Evolutionary conservation across 2,329 filamentous ascomycete species (phyloP).

Genomic region (Coleophoma eucalyptorum): DNA sequence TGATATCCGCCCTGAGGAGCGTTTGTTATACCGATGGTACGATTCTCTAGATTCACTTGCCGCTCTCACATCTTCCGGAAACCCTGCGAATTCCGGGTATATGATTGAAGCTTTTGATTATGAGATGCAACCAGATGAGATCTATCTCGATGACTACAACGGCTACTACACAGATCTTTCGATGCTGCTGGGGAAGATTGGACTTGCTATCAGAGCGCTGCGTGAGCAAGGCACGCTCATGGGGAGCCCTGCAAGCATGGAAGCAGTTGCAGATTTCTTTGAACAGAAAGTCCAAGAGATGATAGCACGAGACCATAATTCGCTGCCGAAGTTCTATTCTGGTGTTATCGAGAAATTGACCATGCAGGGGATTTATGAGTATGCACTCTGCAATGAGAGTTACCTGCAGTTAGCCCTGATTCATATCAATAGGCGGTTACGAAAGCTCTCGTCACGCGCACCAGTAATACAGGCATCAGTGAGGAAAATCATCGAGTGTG

Average conservation of each 20-base stretch:
- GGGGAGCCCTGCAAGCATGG: conserved; percentile 9
- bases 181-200: conserved; percentile 33
- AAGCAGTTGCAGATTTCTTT: conserved; percentile 26
- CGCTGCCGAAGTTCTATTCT: conserved; percentile 26
- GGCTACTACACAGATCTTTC: conserved; percentile 35
- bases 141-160: conserved; percentile 37
- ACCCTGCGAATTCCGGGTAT: conserved; percentile 16
- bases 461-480: conserved; percentile 8
- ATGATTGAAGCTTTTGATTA: background rate
- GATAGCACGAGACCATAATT: conserved; percentile 25
- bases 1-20: background rate
- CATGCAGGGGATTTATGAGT: conserved; percentile 24
- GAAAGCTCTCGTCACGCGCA: conserved; percentile 19
- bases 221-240: conserved; percentile 13
- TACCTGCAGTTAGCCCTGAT: conserved; percentile 39
- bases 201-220: conserved; percentile 29
- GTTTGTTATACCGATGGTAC: conserved; percentile 34
- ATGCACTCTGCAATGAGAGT: conserved; percentile 35
- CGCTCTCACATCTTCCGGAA: conserved; percentile 32
- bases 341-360: conserved; percentile 9
- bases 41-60: conserved; percentile 36
- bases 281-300: conserved; percentile 29
- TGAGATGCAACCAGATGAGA: conserved; percentile 16
- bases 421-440: conserved; percentile 34
- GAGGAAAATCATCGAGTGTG: conserved; percentile 33